Evolutionary conservation across 164 flowering plant genomes (phyloP).

Genomic region (Vitis riparia): DNA sequence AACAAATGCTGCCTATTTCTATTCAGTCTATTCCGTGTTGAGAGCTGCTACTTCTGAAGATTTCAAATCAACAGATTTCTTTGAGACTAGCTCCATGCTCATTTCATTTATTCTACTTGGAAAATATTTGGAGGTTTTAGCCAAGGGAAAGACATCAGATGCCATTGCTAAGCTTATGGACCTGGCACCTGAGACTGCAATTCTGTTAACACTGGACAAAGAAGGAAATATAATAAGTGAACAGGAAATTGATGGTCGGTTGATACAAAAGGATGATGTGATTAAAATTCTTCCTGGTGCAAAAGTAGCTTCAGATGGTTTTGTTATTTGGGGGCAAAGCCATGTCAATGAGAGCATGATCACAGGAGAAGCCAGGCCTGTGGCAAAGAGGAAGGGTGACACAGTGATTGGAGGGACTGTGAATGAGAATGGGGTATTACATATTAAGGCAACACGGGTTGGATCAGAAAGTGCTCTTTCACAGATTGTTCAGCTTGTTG

Average conservation of each 20-base stretch:
- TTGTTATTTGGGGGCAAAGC: constrained; percentile 84
- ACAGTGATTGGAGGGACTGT: constrained; percentile 87
- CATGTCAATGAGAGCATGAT: constrained; percentile 97
- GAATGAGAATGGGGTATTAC: constrained; percentile 80
- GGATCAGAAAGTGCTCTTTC: constrained; percentile 90
- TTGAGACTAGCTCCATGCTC: constrained; percentile 95
- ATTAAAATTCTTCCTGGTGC: constrained; percentile 84
- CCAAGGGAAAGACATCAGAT: constrained; percentile 89
- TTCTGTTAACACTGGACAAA: constrained; percentile 48
- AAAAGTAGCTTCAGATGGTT: constrained; percentile 85
- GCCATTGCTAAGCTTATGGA: constrained; percentile 91
- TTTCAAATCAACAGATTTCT: constrained; percentile 72
- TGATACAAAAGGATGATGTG: constrained; percentile 78
- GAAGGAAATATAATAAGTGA: constrained; percentile 66
- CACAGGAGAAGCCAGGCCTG: constrained; percentile 84
- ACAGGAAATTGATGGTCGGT: constrained; percentile 69
- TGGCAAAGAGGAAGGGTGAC: constrained; percentile 76
- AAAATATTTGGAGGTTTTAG: constrained; percentile 79
- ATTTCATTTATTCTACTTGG: constrained; percentile 86
- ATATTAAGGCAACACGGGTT: constrained; percentile 71
- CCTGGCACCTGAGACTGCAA: constrained; percentile 78
- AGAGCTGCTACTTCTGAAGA: constrained; percentile 59
- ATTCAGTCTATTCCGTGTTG: constrained; percentile 66
- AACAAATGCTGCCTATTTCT: constrained; percentile 90
- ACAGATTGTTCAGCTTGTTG: constrained; percentile 86